Percentiles rank a stretch among this genome's conserved stretches.
phyloP scores from a whole-genome alignment of 169 alveolate genomes.

The Amoebophrya sp. region DNA sequence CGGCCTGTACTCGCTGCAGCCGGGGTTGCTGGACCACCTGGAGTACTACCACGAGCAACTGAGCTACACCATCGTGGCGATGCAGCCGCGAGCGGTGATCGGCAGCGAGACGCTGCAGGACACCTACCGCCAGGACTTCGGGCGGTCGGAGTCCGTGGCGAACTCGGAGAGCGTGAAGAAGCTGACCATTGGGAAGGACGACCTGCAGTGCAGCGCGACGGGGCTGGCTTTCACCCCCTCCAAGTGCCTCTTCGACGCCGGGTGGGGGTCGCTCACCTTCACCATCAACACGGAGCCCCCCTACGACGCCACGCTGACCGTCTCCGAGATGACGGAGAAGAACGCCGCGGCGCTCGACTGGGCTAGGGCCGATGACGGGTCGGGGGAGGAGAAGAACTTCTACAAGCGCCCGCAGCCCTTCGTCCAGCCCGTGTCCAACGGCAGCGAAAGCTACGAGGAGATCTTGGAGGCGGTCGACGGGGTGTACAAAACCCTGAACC shows the following conservation, averaged over 20 bases:
- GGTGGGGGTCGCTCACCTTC: conserved; percentile 2
- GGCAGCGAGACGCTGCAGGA: background rate
- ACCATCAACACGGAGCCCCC: background rate
- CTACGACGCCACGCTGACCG: conserved; percentile 16
- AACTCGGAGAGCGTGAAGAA: background rate
- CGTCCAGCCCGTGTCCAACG: conserved; percentile 7
- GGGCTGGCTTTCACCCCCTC: background rate
- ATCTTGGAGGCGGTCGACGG: background rate
- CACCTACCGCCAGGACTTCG: background rate
- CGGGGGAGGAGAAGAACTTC: too few relatives aligned
- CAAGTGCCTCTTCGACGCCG: conserved; percentile 14
- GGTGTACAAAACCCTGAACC: conserved; percentile 17
- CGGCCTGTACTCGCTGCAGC: background rate
- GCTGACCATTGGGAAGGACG: background rate
- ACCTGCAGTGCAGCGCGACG: background rate
- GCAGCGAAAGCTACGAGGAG: background rate
- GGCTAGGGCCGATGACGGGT: too few relatives aligned
- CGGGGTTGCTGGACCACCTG: background rate
- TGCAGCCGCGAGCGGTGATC: conserved; percentile 17
- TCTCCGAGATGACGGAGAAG: background rate
- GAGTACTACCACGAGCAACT: background rate
- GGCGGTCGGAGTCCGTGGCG: background rate
- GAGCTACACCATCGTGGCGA: background rate
- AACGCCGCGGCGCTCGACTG: too few relatives aligned
- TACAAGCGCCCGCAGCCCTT: background rate